phyloP scores from a whole-genome alignment of 805 yeast species.

The Nakazawaea pomicola region DNA sequence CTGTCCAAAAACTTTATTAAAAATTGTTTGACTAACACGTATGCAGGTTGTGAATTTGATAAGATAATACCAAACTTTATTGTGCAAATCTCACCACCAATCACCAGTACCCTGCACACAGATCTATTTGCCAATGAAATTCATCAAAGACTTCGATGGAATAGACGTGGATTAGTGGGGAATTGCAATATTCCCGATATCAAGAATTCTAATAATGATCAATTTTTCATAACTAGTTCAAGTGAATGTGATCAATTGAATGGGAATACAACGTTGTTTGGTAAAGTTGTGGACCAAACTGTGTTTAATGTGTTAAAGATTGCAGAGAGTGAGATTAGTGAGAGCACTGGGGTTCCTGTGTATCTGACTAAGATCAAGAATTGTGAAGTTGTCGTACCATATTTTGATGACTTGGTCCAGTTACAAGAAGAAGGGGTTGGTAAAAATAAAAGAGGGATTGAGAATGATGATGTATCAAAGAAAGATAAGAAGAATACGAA shows the following conservation, averaged over 20 bases:
- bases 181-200: conserved; percentile 31
- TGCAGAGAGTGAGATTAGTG: conserved; percentile 38
- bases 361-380: conserved; percentile 44
- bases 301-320: conserved; percentile 49
- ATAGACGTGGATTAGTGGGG: conserved; percentile 51
- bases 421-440: too few species aligned
- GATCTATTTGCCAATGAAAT: conserved; percentile 33
- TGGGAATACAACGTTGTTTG: conserved; percentile 43
- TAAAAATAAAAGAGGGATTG: too few species aligned
- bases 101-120: neutral
- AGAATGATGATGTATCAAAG: too few species aligned
- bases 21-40: conserved; percentile 39
- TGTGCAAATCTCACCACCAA: conserved; percentile 8
- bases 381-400: conserved; percentile 39
- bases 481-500: neutral
- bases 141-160: conserved; percentile 46
- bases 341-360: conserved; percentile 40
- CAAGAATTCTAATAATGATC: conserved; percentile 28
- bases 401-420: conserved; percentile 39
- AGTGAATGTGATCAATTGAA: conserved; percentile 40
- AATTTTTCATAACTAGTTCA: conserved; percentile 40
- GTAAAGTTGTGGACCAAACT: conserved; percentile 53
- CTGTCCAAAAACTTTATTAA: conserved; percentile 44
- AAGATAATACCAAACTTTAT: conserved; percentile 28
- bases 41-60: conserved; percentile 36